Percentiles rank a stretch among this genome's conserved stretches.
These are phyloP conservation scores for Hypsizygus marmoreus DNA, from an alignment of 768 basidiomycete genomes.

Conservation along the genomic window DNA sequence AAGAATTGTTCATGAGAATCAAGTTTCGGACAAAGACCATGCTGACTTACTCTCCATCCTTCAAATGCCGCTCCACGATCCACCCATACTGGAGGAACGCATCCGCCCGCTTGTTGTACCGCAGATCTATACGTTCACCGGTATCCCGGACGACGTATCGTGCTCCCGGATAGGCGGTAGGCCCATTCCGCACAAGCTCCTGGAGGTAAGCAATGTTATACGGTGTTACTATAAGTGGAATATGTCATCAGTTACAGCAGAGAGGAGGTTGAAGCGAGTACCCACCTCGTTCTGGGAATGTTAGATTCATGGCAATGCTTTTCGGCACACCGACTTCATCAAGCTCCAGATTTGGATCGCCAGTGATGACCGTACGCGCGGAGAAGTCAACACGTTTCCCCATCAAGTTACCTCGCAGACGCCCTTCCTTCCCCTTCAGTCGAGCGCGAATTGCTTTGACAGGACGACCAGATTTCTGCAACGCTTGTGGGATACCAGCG, in stretches of 20 bases:
- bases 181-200: conserved; percentile 93
- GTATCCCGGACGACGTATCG: conserved; percentile 97
- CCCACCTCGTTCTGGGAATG: conserved; percentile 93
- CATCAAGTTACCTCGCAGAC: conserved; percentile 97
- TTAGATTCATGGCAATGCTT: conserved; percentile 96
- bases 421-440: conserved; percentile 98
- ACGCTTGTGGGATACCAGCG: conserved; percentile 94
- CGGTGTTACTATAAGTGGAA: conserved; percentile 71
- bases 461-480: conserved; percentile 96
- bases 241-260: conserved; percentile 7
- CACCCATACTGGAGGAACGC: conserved; percentile 97
- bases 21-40: conserved; percentile 1
- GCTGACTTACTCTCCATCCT: conserved; percentile 91
- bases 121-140: conserved; percentile 93
- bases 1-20: conserved; percentile 1
- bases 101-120: conserved; percentile 95
- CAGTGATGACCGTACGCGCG: conserved; percentile 98
- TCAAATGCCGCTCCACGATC: conserved; percentile 97
- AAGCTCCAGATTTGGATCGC: conserved; percentile 94
- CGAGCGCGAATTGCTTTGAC: conserved; percentile 98
- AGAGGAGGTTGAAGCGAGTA: conserved; percentile 1
- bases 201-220: conserved; percentile 96
- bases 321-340: conserved; percentile 97
- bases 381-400: conserved; percentile 99
- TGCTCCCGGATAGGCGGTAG: conserved; percentile 93